phyloP scores from a whole-genome alignment of 345 rosid genomes.

The Theobroma cacao region DNA sequence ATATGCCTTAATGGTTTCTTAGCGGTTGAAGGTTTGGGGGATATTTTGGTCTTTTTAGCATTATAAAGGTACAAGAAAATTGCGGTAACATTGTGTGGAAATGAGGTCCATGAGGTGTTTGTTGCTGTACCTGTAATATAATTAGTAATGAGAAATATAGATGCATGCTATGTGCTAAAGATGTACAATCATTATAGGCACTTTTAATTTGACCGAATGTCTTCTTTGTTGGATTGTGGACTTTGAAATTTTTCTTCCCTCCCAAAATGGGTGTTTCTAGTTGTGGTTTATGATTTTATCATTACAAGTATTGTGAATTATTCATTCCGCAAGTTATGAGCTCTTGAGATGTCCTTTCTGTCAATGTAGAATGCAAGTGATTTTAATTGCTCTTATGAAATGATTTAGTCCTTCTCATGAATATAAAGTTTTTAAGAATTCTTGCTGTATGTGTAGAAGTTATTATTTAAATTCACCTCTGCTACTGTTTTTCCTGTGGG shows the following conservation, averaged over 20 bases:
- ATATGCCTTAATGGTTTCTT: neutral
- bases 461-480: neutral
- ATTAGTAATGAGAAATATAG: neutral
- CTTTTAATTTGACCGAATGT: neutral
- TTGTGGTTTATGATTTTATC: neutral
- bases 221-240: neutral
- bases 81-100: neutral
- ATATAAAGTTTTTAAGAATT: neutral
- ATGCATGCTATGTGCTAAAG: neutral
- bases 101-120: neutral
- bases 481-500: conserved; percentile 3
- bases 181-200: too few relatives aligned
- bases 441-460: neutral
- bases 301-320: neutral
- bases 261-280: neutral
- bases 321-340: neutral
- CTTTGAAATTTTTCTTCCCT: neutral
- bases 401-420: neutral
- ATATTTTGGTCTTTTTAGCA: neutral
- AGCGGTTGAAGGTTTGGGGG: neutral
- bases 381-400: neutral
- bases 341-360: neutral
- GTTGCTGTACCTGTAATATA: neutral
- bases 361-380: neutral
- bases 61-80: neutral